These are phyloP conservation scores for Malus orientalis DNA, from an alignment of 306 rosid species.

Conservation along the genomic window DNA sequence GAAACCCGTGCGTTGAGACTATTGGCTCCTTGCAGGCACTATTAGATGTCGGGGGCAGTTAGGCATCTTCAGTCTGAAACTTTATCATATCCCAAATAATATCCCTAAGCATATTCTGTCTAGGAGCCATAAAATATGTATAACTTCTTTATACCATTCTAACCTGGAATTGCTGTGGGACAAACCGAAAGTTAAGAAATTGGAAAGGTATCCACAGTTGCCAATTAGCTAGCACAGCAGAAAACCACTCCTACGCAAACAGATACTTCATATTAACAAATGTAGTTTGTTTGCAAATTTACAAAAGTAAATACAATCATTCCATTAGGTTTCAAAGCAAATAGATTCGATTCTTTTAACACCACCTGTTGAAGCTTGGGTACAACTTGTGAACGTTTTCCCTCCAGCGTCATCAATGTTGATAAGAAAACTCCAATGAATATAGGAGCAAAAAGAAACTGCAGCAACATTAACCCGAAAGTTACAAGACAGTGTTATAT, in stretches of 20 bases:
- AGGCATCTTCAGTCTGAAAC: neutral
- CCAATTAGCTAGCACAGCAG: conserved; percentile 86
- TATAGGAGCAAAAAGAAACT: conserved; percentile 78
- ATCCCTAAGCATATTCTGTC: neutral
- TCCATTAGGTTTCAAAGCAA: conserved; percentile 6
- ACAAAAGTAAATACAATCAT: conserved; percentile 1
- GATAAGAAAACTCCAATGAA: conserved; percentile 76
- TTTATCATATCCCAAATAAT: neutral
- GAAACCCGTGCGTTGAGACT: neutral
- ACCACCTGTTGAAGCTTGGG: conserved; percentile 92
- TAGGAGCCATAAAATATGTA: neutral
- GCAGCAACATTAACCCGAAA: conserved; percentile 27
- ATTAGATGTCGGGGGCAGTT: neutral
- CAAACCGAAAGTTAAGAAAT: conserved; percentile 88
- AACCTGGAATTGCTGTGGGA: conserved; percentile 97
- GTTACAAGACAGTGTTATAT: conserved; percentile 1
- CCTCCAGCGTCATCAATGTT: conserved; percentile 73
- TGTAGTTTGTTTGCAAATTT: conserved; percentile 2
- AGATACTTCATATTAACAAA: conserved; percentile 17
- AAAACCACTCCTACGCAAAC: conserved; percentile 78
- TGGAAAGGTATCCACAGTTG: conserved; percentile 97
- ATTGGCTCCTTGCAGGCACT: neutral
- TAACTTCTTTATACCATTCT: conserved; percentile 8
- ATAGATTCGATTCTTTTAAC: conserved; percentile 10
- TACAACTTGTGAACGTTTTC: conserved; percentile 56